Evolutionary conservation across 2,329 filamentous ascomycete species (phyloP).

Genomic region (Talaromyces marneffei): DNA sequence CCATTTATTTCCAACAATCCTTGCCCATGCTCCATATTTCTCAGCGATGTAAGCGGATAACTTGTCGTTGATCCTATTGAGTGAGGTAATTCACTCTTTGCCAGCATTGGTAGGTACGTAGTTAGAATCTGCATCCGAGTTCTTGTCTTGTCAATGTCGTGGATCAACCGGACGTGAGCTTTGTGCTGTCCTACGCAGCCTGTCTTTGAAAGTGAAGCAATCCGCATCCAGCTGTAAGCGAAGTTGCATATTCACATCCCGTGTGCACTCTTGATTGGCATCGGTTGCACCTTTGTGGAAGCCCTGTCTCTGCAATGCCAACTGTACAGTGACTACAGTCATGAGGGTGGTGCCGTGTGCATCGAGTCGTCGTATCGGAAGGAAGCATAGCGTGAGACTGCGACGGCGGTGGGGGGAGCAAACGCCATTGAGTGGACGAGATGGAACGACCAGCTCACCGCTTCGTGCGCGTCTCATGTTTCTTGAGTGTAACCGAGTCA

Average conservation of each 20-base stretch:
- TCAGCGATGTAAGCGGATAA: background rate
- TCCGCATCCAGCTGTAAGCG: background rate
- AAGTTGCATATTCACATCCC: slow-evolving; percentile 8
- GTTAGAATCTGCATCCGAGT: background rate
- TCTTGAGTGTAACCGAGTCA: background rate
- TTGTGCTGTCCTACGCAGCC: background rate
- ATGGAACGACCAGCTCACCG: slow-evolving; percentile 8
- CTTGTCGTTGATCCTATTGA: background rate
- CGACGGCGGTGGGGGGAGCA: background rate
- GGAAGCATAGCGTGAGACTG: background rate
- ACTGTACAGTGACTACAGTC: slow-evolving; percentile 8
- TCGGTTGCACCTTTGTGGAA: background rate
- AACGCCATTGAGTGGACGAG: slow-evolving; percentile 5
- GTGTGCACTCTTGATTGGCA: slow-evolving; percentile 11
- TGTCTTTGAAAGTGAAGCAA: slow-evolving; percentile 3
- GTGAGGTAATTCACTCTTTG: background rate
- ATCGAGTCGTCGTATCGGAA: slow-evolving; percentile 2
- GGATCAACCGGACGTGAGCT: background rate
- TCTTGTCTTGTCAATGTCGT: background rate
- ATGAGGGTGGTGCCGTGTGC: background rate
- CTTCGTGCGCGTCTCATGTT: slow-evolving; percentile 7
- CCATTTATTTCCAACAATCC: background rate
- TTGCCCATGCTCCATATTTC: background rate
- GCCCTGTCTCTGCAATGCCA: slow-evolving; percentile 12
- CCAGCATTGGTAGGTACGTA: background rate